Evolutionary conservation across 2,329 filamentous ascomycete genomes (phyloP).

Genomic region (Trichoderma gracile): DNA sequence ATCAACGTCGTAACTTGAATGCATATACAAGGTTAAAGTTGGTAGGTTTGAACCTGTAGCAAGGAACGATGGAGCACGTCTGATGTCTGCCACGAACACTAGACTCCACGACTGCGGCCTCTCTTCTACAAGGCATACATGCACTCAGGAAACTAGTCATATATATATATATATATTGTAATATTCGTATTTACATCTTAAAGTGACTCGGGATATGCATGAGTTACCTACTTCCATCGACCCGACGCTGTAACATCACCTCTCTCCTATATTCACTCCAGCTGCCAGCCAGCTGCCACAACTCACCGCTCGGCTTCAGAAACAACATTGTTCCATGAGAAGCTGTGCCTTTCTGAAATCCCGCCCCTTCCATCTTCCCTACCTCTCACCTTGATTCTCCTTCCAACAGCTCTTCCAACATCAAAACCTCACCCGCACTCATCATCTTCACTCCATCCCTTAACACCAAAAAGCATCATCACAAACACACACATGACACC

Average conservation of each 20-base stretch:
- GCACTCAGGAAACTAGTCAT: too few relatives aligned
- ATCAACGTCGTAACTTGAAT: accelerated
- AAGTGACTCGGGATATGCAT: too few relatives aligned
- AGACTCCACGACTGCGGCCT: too few relatives aligned
- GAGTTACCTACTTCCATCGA: too few relatives aligned
- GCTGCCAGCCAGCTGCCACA: conserved; percentile 7
- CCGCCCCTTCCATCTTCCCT: too few relatives aligned
- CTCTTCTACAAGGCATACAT: too few relatives aligned
- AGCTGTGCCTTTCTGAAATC: background rate
- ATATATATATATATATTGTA: too few relatives aligned
- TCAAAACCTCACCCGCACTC: too few relatives aligned
- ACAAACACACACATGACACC: too few relatives aligned
- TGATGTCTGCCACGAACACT: too few relatives aligned
- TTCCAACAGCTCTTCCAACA: background rate
- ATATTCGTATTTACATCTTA: too few relatives aligned
- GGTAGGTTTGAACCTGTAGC: background rate
- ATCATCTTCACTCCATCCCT: too few relatives aligned
- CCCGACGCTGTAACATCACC: background rate
- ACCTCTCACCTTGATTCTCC: background rate
- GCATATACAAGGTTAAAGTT: accelerated
- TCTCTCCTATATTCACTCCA: background rate
- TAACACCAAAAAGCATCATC: background rate
- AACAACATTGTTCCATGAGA: background rate
- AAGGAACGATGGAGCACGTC: background rate
- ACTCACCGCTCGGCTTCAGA: background rate